A percentile compares a stretch with the other conserved stretches of the same genome.
phyloP scores from a whole-genome alignment of 1,139 yeast genomes.

The Saccharomyces pastorianus region DNA sequence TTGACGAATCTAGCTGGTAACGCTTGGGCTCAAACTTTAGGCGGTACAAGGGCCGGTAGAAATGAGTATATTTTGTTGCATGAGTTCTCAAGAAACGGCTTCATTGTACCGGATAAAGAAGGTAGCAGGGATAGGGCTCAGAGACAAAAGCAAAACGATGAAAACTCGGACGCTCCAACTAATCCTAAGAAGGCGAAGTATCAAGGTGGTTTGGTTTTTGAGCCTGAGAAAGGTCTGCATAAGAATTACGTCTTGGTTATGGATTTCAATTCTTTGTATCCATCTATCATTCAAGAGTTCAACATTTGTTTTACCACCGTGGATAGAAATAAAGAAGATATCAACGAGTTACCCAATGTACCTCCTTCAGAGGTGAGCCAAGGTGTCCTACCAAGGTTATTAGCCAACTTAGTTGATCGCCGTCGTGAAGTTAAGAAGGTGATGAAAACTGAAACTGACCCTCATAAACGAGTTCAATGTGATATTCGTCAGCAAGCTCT shows the following conservation, averaged over 20 bases:
- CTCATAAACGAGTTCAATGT: slow-evolving; percentile 65
- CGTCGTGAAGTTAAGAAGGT: slow-evolving; percentile 89
- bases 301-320: slow-evolving; percentile 97
- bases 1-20: slow-evolving; percentile 93
- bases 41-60: slow-evolving; percentile 95
- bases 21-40: slow-evolving; percentile 91
- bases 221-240: slow-evolving; percentile 92
- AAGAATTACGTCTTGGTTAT: slow-evolving; percentile 83
- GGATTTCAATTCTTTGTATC: slow-evolving; percentile 97
- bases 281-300: slow-evolving; percentile 93
- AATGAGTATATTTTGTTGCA: slow-evolving; percentile 89
- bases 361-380: slow-evolving; percentile 53
- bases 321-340: slow-evolving; percentile 56
- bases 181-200: slow-evolving; percentile 70
- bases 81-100: slow-evolving; percentile 76
- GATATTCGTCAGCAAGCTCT: slow-evolving; percentile 95
- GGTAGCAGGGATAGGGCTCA: slow-evolving; percentile 40
- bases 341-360: slow-evolving; percentile 60
- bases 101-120: slow-evolving; percentile 84
- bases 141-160: slow-evolving; percentile 31
- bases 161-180: slow-evolving; percentile 40
- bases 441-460: slow-evolving; percentile 65
- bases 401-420: slow-evolving; percentile 80
- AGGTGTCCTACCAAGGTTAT: slow-evolving; percentile 82
- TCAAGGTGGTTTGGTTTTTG: slow-evolving; percentile 96